Evolutionary conservation across 306 rosid species (phyloP), one percentile per base, ranked within the genome.

Genomic region (Medicago lupulina): DNA sequence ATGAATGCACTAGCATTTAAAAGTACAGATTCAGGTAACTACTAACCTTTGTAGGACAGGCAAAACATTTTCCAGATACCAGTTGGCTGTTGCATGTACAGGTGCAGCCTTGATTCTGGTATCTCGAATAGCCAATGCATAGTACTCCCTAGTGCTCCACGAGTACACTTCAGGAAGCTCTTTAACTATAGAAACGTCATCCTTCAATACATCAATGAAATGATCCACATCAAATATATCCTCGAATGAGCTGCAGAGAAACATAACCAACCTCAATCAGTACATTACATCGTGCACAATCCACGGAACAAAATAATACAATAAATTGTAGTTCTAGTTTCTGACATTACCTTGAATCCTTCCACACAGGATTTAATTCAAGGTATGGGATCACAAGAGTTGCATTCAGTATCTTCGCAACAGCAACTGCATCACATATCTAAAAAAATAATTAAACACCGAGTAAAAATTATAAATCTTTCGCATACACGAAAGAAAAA

Each of bases 401-500:
- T 51, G 98, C 98, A 86, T 96, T 96, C 78, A 96, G 87, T 75
- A 92, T 85, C 86, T 90, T 96, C 12, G 99, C 98, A 54, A 92
- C 89, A 41, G 97, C 99, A 58, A 96, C 99, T 58, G 99, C 99
- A 83, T 96, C 99, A 74, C 99, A 96, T 85, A 96, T 96, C 99
- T 96, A 79, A 64, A 76, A 61, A 54, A 57, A 78, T 31, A 74
- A 70, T 40, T 39, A 39, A 78, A 80, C 54, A 74, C 74, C 75
- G 6, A 53, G 38, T 40, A 57, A 6, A 67, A 71, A 41, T 64
- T 17, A 70, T 23, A 46, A 70, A 47, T 47, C 49, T 54, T 67
- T 17, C 67, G 44, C 34, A 67, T 11, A 54, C 64, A 71, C 21
- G 11, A 17, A 8, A 75, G 31, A 70, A 75, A 73, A 60, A 41